phyloP scores from a whole-genome alignment of 139 green algal species.

The Auxenochlorella pyrenoidosa region DNA sequence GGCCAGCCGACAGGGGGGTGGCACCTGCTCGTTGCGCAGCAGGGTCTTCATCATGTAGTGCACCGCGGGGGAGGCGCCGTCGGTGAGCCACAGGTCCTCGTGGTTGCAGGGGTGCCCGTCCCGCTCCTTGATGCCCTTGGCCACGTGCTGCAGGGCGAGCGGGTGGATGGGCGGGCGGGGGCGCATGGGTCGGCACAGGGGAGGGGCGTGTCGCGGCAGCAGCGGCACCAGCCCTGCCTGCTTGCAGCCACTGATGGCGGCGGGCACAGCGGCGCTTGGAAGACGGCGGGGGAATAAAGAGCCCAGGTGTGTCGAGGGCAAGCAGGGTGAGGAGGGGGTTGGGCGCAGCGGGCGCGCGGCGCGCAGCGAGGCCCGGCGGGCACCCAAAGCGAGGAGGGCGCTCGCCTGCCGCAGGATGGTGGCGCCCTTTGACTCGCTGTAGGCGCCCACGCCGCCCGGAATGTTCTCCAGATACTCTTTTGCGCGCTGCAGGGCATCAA shows the following conservation, averaged over 20 bases:
- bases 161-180: background rate
- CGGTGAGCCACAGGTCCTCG: slow-evolving; percentile 87
- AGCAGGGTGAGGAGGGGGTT: too few species aligned
- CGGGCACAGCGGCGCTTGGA: too few species aligned
- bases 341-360: too few species aligned
- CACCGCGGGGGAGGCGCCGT: slow-evolving; percentile 81
- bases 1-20: too few species aligned
- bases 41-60: slow-evolving; percentile 80
- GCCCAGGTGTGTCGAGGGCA: too few species aligned
- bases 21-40: slow-evolving; percentile 58
- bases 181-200: too few species aligned
- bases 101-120: slow-evolving; percentile 77
- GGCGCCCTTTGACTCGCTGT: slow-evolving; percentile 85
- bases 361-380: too few species aligned
- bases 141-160: slow-evolving; percentile 47
- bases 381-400: too few species aligned
- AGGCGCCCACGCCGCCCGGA: slow-evolving; percentile 85
- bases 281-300: too few species aligned
- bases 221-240: too few species aligned
- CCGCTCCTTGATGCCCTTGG: slow-evolving; percentile 72
- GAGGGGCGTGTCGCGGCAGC: too few species aligned
- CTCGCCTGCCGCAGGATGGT: slow-evolving; percentile 69
- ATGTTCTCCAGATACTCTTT: slow-evolving; percentile 77
- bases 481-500: slow-evolving; percentile 51
- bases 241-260: too few species aligned